A percentile compares a stretch with the other conserved stretches of the same genome.
Evolutionary conservation across 305 asterid species (phyloP).

Genomic region (Fraxinus dipetala): DNA sequence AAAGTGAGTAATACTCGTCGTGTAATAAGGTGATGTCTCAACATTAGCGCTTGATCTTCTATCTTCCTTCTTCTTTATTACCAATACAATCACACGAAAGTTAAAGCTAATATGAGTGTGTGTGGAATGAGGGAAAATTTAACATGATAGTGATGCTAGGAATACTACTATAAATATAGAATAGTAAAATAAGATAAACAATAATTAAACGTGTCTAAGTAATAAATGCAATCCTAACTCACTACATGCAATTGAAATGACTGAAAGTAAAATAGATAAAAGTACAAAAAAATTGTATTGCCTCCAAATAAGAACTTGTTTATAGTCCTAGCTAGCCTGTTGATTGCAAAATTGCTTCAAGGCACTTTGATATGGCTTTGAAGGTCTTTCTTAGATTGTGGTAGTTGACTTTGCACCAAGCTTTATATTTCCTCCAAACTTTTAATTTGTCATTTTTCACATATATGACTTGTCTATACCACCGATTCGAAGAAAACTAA

Average conservation of each 20-base stretch:
- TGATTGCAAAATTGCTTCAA: not conserved
- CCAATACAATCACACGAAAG: no score
- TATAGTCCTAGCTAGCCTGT: not conserved
- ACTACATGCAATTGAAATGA: no score
- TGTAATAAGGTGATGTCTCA: no score
- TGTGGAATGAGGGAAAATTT: no score
- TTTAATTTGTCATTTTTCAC: not conserved
- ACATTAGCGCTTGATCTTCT: no score
- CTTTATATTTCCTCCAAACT: not conserved
- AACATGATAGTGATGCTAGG: no score
- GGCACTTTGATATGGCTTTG: not conserved
- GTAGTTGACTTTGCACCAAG: not conserved
- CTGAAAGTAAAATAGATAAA: no score
- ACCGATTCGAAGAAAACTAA: not conserved
- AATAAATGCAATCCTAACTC: no score
- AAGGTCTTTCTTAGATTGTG: not conserved
- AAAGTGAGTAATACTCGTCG: no score
- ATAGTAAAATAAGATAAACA: not conserved
- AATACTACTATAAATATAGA: no score
- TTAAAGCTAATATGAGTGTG: no score
- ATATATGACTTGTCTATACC: not conserved
- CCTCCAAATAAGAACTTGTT: not conserved
- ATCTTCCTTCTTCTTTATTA: no score
- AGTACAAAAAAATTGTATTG: not conserved
- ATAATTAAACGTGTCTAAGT: not conserved